These are phyloP conservation scores for Phallus indusiatus DNA, from an alignment of 768 basidiomycete species.

Conservation along the genomic window DNA sequence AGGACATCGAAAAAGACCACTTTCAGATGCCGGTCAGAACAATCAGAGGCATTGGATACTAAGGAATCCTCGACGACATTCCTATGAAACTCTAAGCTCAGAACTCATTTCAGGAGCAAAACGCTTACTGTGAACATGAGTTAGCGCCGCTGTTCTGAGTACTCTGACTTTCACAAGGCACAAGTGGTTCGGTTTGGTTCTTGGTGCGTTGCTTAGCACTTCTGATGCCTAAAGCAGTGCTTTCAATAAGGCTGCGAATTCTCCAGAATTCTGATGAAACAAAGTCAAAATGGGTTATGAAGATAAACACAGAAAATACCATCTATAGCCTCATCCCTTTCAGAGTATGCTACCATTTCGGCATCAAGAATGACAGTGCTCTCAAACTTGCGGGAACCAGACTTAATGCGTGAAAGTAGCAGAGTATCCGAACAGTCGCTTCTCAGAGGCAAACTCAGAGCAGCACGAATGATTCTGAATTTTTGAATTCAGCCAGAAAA, in stretches of 20 bases:
- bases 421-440: not conserved
- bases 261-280: slow-evolving; percentile 61
- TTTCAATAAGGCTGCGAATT: slow-evolving; percentile 49
- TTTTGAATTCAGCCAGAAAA: not conserved
- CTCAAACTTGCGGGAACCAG: slow-evolving; percentile 1
- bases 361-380: slow-evolving; percentile 53
- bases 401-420: not conserved
- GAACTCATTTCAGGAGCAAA: not conserved
- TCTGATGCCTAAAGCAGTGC: slow-evolving; percentile 48
- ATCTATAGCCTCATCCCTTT: slow-evolving; percentile 46
- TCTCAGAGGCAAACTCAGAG: slow-evolving; percentile 40
- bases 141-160: not conserved
- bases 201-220: slow-evolving; percentile 10
- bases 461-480: slow-evolving; percentile 47
- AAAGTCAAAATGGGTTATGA: not conserved
- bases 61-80: slow-evolving; percentile 23
- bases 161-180: slow-evolving; percentile 2
- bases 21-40: slow-evolving; percentile 48
- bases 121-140: not conserved
- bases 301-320: slow-evolving; percentile 34
- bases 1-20: slow-evolving; percentile 86
- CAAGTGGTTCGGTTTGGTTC: not conserved
- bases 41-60: slow-evolving; percentile 28
- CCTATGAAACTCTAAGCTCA: not conserved
- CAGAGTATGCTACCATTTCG: slow-evolving; percentile 83